These are phyloP conservation scores for Athelia sp. DNA, from an alignment of 1,284 basidiomycete genomes.

Conservation along the genomic window DNA sequence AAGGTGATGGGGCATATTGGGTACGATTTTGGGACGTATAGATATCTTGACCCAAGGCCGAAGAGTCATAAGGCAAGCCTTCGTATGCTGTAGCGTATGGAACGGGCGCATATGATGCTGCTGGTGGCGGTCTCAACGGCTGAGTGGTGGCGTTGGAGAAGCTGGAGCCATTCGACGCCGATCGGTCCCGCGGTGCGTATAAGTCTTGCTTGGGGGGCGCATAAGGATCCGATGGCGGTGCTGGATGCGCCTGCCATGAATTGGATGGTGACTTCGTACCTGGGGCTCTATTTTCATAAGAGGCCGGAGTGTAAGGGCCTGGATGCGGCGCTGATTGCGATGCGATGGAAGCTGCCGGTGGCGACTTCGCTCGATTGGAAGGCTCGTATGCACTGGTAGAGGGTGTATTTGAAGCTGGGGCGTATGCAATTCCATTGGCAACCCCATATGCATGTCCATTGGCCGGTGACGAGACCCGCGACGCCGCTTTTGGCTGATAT, in stretches of 20 bases:
- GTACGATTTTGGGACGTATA: constrained; percentile 40
- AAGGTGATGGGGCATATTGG: constrained; percentile 71
- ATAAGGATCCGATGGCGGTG: constrained; percentile 8
- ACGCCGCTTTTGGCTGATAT: no score
- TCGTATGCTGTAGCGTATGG: constrained; percentile 1
- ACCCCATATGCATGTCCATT: no score
- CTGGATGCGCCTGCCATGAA: background rate
- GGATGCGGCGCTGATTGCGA: background rate
- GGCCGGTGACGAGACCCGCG: no score
- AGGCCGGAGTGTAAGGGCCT: background rate
- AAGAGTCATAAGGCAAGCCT: constrained; percentile 10
- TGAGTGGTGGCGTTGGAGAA: constrained; percentile 34
- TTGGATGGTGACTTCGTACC: background rate
- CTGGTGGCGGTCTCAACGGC: constrained; percentile 44
- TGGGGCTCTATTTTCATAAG: background rate
- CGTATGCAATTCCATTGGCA: no score
- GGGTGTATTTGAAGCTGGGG: no score
- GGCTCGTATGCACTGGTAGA: no score
- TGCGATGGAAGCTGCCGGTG: no score
- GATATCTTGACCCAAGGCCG: constrained; percentile 31
- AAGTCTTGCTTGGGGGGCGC: constrained; percentile 15
- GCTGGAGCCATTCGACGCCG: constrained; percentile 48
- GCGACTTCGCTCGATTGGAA: no score
- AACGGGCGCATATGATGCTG: constrained; percentile 17
- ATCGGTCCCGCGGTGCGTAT: constrained; percentile 26